phyloP scores from a whole-genome alignment of 73 alveolate genomes.

The Chromera velia region DNA sequence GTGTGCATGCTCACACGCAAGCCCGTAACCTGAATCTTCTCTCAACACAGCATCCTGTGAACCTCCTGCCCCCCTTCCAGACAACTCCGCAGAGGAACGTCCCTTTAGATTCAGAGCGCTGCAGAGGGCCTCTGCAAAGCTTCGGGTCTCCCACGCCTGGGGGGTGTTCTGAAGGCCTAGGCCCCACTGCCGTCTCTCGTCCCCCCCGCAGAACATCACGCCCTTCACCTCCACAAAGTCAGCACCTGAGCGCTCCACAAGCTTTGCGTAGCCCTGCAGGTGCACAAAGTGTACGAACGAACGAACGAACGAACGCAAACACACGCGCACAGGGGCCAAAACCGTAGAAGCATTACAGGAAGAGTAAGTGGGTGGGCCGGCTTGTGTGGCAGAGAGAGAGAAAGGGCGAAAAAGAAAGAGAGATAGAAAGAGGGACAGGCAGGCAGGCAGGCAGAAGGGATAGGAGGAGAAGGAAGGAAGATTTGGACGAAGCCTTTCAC shows the following conservation, averaged over 20 bases:
- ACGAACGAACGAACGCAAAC: background rate
- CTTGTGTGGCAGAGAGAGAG: too few relatives aligned
- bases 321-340: too few relatives aligned
- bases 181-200: conserved; percentile 1
- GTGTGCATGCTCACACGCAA: conserved; percentile 33
- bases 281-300: background rate
- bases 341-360: too few relatives aligned
- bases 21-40: background rate
- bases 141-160: background rate
- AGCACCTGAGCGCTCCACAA: too few relatives aligned
- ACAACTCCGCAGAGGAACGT: background rate
- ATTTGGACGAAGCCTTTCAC: too few relatives aligned
- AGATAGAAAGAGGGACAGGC: too few relatives aligned
- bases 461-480: too few relatives aligned
- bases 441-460: too few relatives aligned
- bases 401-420: too few relatives aligned
- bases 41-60: background rate
- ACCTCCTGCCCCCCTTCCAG: background rate
- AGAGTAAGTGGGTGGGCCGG: too few relatives aligned
- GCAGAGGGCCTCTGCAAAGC: background rate
- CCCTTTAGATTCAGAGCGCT: background rate
- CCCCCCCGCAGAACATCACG: too few relatives aligned
- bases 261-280: background rate
- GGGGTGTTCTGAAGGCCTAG: background rate
- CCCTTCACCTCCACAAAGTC: too few relatives aligned